phyloP scores from a whole-genome alignment of 805 yeast species.

The Zygoascus biomembranicola region DNA sequence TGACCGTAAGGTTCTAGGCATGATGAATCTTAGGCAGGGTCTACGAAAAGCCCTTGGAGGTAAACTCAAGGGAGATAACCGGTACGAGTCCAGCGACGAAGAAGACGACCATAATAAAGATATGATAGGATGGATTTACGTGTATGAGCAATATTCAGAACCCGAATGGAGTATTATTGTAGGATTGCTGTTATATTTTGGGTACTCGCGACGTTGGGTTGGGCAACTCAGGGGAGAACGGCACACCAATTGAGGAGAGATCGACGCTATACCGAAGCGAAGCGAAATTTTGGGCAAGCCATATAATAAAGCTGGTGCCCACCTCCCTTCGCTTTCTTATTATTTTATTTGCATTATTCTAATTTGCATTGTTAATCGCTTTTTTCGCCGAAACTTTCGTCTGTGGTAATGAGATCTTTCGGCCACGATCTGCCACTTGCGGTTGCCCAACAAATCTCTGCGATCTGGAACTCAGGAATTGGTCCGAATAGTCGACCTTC shows the following conservation, averaged over 20 bases:
- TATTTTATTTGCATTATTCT: not conserved
- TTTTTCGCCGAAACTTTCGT: too few species aligned
- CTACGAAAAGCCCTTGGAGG: conserved; percentile 4
- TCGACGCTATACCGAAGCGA: too few species aligned
- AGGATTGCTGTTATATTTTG: conserved; percentile 12
- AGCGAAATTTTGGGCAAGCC: too few species aligned
- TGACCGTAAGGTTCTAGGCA: not conserved
- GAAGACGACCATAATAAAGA: conserved; percentile 17
- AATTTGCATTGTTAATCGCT: not conserved
- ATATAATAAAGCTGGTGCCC: too few species aligned
- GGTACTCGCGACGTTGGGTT: conserved; percentile 9
- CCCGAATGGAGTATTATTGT: conserved; percentile 8
- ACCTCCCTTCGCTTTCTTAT: not conserved
- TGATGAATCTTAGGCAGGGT: conserved; percentile 5
- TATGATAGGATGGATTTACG: conserved; percentile 18
- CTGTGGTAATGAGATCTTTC: too few species aligned
- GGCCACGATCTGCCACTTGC: not conserved
- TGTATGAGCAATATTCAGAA: conserved; percentile 7
- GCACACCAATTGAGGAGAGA: too few species aligned
- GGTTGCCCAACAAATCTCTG: not conserved
- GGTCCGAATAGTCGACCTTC: conserved; percentile 7
- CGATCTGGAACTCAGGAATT: not conserved
- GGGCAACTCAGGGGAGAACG: not conserved
- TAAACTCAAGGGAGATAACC: conserved; percentile 6
- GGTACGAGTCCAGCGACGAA: conserved; percentile 4